These are phyloP conservation scores for Excoecaria cochinchinensis DNA, from an alignment of 345 rosid species.

Conservation along the genomic window DNA sequence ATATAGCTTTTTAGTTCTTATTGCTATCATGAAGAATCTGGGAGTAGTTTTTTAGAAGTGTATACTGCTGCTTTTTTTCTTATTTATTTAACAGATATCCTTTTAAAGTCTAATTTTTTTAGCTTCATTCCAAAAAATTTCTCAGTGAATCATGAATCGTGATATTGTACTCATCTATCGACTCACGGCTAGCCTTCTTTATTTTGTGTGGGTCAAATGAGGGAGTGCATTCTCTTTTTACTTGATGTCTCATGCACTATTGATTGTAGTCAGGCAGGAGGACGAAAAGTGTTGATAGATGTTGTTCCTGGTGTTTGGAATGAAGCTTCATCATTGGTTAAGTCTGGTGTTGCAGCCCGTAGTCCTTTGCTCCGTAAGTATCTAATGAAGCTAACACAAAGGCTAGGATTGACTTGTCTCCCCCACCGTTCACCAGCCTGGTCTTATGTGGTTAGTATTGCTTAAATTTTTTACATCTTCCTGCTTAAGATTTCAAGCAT, in stretches of 20 bases:
- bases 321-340: constrained; percentile 56
- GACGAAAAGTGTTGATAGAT: constrained; percentile 57
- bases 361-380: constrained; percentile 88
- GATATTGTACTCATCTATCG: neutral
- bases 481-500: neutral
- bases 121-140: neutral
- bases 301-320: constrained; percentile 58
- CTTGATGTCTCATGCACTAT: constrained; percentile 24
- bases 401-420: constrained; percentile 82
- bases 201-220: constrained; percentile 19
- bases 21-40: neutral
- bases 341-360: constrained; percentile 57
- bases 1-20: constrained; percentile 8
- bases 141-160: neutral
- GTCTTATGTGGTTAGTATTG: constrained; percentile 76
- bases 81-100: too few species aligned
- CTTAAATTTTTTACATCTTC: neutral
- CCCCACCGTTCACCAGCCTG: constrained; percentile 81
- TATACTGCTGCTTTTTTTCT: neutral
- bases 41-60: neutral
- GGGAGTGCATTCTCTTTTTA: constrained; percentile 5
- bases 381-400: constrained; percentile 76
- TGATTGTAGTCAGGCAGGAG: constrained; percentile 70
- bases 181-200: neutral
- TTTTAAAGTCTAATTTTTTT: neutral